phyloP scores from a whole-genome alignment of 371 early-diverging fungal genomes.

The Apophysomyces trapeziformis region DNA sequence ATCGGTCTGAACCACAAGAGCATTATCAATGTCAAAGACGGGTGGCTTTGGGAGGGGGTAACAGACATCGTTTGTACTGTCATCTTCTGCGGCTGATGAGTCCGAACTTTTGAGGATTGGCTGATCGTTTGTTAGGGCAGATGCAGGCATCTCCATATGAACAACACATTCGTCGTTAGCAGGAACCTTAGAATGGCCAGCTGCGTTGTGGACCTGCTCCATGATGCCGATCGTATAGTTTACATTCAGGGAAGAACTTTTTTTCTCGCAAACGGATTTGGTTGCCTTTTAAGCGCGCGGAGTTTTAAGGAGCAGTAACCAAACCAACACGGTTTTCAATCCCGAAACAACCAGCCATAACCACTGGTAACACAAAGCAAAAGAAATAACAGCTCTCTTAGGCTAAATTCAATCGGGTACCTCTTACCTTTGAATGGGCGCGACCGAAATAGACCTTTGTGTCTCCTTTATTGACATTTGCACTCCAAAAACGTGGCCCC shows the following conservation, averaged over 20 bases:
- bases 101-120: not conserved
- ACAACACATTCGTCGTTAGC: not conserved
- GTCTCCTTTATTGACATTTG: no score
- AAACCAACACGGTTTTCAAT: not conserved
- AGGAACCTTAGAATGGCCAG: constrained; percentile 2
- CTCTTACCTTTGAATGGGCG: no score
- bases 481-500: no score
- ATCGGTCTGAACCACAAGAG: not conserved
- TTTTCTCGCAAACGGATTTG: not conserved
- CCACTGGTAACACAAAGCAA: no score
- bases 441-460: no score
- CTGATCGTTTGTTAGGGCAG: not conserved
- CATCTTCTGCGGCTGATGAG: not conserved
- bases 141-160: not conserved
- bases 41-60: not conserved
- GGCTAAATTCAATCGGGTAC: no score
- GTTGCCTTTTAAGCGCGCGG: constrained; percentile 9
- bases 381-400: no score
- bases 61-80: not conserved
- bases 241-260: constrained; percentile 10
- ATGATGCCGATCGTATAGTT: not conserved
- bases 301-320: not conserved
- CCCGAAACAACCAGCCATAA: not conserved
- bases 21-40: not conserved
- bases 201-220: constrained; percentile 6